Evolutionary conservation across 768 basidiomycete species (phyloP).

Genomic region (Suillus lakei): DNA sequence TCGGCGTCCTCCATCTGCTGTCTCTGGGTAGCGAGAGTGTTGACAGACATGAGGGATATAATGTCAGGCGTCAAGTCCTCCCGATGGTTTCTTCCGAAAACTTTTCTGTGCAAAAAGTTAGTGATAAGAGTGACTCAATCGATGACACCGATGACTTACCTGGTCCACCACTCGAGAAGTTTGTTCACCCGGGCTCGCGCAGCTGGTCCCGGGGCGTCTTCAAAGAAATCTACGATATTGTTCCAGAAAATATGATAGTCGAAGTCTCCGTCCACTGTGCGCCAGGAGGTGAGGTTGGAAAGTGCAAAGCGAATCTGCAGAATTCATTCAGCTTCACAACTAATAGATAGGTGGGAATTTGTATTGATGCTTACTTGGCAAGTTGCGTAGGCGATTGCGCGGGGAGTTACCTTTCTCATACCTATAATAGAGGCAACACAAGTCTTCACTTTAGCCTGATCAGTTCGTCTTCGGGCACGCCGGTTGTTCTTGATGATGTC

Average conservation of each 20-base stretch:
- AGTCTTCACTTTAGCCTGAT: not conserved
- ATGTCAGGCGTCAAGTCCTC: not conserved
- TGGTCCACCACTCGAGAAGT: slow-evolving; percentile 20
- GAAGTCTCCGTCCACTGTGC: slow-evolving; percentile 10
- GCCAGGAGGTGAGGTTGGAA: slow-evolving; percentile 15
- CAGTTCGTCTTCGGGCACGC: not conserved
- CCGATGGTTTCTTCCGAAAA: slow-evolving; percentile 1
- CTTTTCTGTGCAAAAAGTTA: not conserved
- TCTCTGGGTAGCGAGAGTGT: not conserved
- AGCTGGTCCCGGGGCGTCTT: slow-evolving; percentile 1
- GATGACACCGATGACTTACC: slow-evolving; percentile 2
- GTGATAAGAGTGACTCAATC: not conserved
- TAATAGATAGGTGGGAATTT: not conserved
- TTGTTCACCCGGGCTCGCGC: not conserved
- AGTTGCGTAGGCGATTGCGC: slow-evolving; percentile 26
- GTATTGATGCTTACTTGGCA: slow-evolving; percentile 23
- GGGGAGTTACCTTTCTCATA: slow-evolving; percentile 19
- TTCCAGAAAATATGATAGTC: slow-evolving; percentile 18
- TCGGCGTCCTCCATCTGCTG: not conserved
- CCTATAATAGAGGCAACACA: slow-evolving; percentile 9
- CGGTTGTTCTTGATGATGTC: not conserved
- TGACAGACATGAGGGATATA: not conserved
- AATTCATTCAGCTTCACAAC: not conserved
- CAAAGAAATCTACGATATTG: slow-evolving; percentile 22
- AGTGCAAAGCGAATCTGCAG: slow-evolving; percentile 19